phyloP scores from a whole-genome alignment of 1,284 basidiomycete species.

The Fomes fomentarius region DNA sequence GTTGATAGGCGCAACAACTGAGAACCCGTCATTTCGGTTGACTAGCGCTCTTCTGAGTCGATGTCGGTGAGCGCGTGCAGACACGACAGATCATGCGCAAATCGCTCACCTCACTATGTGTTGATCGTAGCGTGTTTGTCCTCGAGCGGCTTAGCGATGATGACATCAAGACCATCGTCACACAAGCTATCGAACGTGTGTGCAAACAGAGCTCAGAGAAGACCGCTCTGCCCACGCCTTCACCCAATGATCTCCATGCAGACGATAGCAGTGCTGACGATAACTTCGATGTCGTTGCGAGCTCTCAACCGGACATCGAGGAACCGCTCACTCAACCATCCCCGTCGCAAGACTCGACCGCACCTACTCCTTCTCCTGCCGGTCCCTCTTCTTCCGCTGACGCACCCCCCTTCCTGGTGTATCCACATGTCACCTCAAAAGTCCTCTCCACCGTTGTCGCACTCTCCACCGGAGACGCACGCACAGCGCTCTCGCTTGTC shows the following conservation, averaged over 20 bases:
- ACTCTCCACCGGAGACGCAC: conserved; percentile 70
- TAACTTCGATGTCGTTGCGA: conserved; percentile 16
- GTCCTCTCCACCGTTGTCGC: conserved; percentile 56
- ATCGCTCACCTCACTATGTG: neutral
- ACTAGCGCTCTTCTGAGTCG: conserved; percentile 80
- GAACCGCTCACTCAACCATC: conserved; percentile 14
- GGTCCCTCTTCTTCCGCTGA: conserved; percentile 5
- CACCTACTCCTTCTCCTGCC: conserved; percentile 14
- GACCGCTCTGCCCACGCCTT: conserved; percentile 1
- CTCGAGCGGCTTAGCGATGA: conserved; percentile 64
- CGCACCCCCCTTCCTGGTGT: conserved; percentile 32
- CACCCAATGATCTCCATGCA: conserved; percentile 3
- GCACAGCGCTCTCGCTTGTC: conserved; percentile 68
- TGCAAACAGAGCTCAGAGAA: conserved; percentile 22
- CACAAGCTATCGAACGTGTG: conserved; percentile 50
- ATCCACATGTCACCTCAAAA: conserved; percentile 50
- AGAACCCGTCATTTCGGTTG: conserved; percentile 90
- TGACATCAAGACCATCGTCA: conserved; percentile 56
- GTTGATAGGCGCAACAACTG: conserved; percentile 89
- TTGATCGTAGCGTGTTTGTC: conserved; percentile 62
- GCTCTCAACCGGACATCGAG: conserved; percentile 25
- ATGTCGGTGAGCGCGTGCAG: conserved; percentile 60
- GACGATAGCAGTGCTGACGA: conserved; percentile 4
- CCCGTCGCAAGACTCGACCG: conserved; percentile 23
- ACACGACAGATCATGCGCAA: neutral